These are phyloP conservation scores for Tilletia caries DNA, from an alignment of 1,284 basidiomycete genomes.

Conservation along the genomic window DNA sequence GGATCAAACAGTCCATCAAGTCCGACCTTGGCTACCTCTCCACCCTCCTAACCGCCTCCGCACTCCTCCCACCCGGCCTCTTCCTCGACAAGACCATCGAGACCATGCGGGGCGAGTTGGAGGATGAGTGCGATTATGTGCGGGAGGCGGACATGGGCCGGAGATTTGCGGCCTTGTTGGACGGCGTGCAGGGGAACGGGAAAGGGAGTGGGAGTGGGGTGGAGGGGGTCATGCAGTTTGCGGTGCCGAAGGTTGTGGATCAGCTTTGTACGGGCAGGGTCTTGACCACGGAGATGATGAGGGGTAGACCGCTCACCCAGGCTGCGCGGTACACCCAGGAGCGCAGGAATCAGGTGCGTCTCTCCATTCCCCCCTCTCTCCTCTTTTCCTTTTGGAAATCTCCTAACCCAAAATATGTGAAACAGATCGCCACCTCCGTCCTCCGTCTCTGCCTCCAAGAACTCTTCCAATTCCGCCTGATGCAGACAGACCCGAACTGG, in stretches of 20 bases:
- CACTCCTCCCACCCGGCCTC: conserved; percentile 78
- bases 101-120: conserved; percentile 84
- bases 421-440: conserved; percentile 75
- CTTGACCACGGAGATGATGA: conserved; percentile 83
- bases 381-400: neutral
- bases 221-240: conserved; percentile 65
- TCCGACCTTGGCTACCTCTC: conserved; percentile 85
- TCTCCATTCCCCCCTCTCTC: no score
- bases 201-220: conserved; percentile 38
- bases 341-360: conserved; percentile 71
- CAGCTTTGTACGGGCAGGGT: conserved; percentile 75
- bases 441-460: conserved; percentile 84
- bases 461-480: conserved; percentile 81
- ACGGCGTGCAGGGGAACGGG: neutral
- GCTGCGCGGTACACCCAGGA: conserved; percentile 65
- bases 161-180: conserved; percentile 59
- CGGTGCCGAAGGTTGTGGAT: conserved; percentile 75
- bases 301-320: conserved; percentile 71
- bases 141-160: conserved; percentile 75
- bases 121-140: conserved; percentile 90
- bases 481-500: conserved; percentile 99
- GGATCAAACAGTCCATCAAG: conserved; percentile 78
- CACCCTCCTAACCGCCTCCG: conserved; percentile 73
- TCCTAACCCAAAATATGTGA: no score
- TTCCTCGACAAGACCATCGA: conserved; percentile 73